Evolutionary conservation across 2,329 filamentous ascomycete genomes (phyloP), one percentile per base, ranked within the genome.

Genomic region (Beauveria medogensis): DNA sequence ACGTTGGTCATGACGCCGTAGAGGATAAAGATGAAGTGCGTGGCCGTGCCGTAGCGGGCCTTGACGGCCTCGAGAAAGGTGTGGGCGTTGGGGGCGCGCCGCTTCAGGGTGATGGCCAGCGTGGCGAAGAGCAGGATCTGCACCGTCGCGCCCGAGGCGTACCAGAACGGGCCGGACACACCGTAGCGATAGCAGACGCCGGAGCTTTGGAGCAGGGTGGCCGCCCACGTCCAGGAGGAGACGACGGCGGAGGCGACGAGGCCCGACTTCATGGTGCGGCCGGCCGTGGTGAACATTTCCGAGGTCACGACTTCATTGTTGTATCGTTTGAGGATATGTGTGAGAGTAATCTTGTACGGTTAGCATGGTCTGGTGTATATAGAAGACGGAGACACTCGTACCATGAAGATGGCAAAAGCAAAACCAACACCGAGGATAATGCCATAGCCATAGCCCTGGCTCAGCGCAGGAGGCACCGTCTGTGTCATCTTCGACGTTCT

Each of bases 151-250:
- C 87, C 83, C 2, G 78, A 82, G 1, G 82, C 84, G 68, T 87
- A 87, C 78, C 78, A 84, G 51, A 82, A 81, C 10, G 77, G 76
- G 16, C 84, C 85, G 0, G 82, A 80, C 44, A 89, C 80, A 14
- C 86, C 89, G 69, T 93, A 93, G 64, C 84, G 80, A 73, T 96
- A 96, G 64, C 90, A 90, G 20, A 96, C 89, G n/a, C 86, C 84
- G 1, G 89, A 87, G 1, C 85, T 89, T 69, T 94, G 90, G 2
- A 94, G 79, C 1, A 93, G 78, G 0, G 90, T 94, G 24, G 90
- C 91, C 0, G 91, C 91, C 91, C 91, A 96, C 0, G 92, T 96
- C 92, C 92, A 96, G 5, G 88, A 92, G 18, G 89, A 92, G 3
- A 96, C 91, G n/a, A 96, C 92, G 18, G 91, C 92, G 5, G 90